Conservation (phyloP, 176 grass and related monocot species). For the Aechmea fasciata region DNA sequence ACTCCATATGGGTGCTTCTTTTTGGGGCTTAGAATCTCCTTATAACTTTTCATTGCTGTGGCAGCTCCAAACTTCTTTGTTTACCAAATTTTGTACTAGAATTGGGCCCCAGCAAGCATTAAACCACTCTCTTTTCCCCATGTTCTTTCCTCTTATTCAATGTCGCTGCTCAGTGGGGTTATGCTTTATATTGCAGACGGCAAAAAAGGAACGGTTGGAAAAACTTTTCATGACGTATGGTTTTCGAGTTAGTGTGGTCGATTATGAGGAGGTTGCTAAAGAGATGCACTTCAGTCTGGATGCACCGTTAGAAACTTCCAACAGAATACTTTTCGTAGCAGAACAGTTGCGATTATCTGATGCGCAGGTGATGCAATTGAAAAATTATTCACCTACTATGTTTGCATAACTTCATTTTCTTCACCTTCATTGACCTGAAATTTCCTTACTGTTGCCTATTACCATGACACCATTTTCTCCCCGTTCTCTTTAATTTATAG, state of each 20-base stretch:
- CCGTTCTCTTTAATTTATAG: too few species aligned
- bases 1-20: too few species aligned
- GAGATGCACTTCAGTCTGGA: constrained; percentile 31
- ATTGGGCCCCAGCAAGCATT: background rate
- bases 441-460: too few species aligned
- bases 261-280: constrained; percentile 36
- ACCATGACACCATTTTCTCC: too few species aligned
- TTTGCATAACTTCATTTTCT: background rate
- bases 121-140: background rate
- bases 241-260: constrained; percentile 42
- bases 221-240: constrained; percentile 57
- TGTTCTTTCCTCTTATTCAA: background rate
- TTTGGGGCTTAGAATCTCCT: too few species aligned
- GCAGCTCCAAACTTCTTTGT: background rate
- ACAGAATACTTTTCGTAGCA: constrained; percentile 48
- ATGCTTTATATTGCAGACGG: constrained; percentile 32
- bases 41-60: background rate
- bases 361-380: constrained; percentile 53
- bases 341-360: constrained; percentile 85
- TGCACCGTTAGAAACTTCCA: constrained; percentile 12
- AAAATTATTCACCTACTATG: background rate
- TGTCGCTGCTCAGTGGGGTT: constrained; percentile 14
- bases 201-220: constrained; percentile 34
- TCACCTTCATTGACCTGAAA: background rate
- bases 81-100: background rate